Evolutionary conservation across 2,329 filamentous ascomycete genomes (phyloP).

Genomic region (Sphaerulina musiva): DNA sequence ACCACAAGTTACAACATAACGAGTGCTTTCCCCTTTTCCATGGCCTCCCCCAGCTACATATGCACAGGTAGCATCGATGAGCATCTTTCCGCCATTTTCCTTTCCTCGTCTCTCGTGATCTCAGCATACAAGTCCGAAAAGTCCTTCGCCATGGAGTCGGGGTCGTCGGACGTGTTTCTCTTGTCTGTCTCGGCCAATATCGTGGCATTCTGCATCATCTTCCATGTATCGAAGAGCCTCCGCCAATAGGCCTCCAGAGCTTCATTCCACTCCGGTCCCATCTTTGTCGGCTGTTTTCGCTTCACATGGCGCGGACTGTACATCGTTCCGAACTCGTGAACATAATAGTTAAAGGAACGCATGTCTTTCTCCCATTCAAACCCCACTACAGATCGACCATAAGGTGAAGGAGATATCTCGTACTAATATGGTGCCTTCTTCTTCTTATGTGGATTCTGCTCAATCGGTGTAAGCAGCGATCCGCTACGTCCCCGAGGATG

Average conservation of each 20-base stretch:
- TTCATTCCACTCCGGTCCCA: not conserved
- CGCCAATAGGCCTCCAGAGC: not conserved
- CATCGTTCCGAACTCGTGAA: not conserved
- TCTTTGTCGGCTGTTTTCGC: not conserved
- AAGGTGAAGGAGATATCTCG: slow-evolving; percentile 1
- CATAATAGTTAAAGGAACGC: slow-evolving; percentile 1
- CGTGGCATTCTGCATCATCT: too few species aligned
- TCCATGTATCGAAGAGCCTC: not conserved
- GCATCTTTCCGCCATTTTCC: too few species aligned
- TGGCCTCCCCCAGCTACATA: too few species aligned
- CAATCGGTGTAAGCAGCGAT: not conserved
- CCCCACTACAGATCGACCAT: not conserved
- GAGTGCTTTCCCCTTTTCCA: too few species aligned
- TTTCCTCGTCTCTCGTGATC: too few species aligned
- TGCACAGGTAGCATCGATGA: too few species aligned
- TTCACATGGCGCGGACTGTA: not conserved
- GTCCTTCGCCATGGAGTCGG: too few species aligned
- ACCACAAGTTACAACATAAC: too few species aligned
- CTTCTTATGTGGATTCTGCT: not conserved
- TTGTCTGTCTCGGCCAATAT: too few species aligned
- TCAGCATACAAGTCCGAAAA: too few species aligned
- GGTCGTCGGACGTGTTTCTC: too few species aligned
- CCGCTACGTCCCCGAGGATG: not conserved
- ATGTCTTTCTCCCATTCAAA: not conserved
- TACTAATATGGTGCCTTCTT: not conserved